phyloP scores from a whole-genome alignment of 1,284 basidiomycete species.

The Ceratobasidium theobromae region DNA sequence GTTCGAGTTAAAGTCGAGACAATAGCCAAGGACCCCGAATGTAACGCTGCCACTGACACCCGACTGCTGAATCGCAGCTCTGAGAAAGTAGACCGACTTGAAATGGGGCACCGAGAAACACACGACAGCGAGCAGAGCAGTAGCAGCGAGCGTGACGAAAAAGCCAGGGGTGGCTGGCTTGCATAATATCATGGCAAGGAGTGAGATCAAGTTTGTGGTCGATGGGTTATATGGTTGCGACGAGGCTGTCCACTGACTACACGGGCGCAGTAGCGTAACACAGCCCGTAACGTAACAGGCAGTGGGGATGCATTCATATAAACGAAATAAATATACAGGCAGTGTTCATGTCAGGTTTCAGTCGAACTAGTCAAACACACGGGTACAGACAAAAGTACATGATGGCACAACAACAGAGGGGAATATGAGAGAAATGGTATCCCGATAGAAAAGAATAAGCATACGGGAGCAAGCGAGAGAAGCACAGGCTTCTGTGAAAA shows the following conservation, averaged over 20 bases:
- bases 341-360: neutral
- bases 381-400: slow-evolving; percentile 27
- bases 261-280: neutral
- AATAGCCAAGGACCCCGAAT: slow-evolving; percentile 86
- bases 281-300: neutral
- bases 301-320: slow-evolving; percentile 10
- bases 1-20: slow-evolving; percentile 55
- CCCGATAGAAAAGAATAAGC: neutral
- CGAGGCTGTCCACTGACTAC: slow-evolving; percentile 6
- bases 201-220: too few relatives aligned
- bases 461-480: neutral
- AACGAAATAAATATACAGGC: slow-evolving; percentile 17
- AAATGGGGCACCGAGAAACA: slow-evolving; percentile 84
- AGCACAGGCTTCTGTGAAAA: too few relatives aligned
- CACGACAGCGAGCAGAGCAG: slow-evolving; percentile 74
- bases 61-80: slow-evolving; percentile 60
- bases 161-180: slow-evolving; percentile 85
- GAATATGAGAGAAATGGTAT: slow-evolving; percentile 26
- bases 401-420: slow-evolving; percentile 12
- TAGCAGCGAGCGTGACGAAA: slow-evolving; percentile 71
- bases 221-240: slow-evolving; percentile 18
- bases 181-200: slow-evolving; percentile 47
- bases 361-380: slow-evolving; percentile 9
- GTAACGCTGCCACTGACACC: slow-evolving; percentile 62
- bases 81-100: slow-evolving; percentile 82